Evolutionary conservation across 169 alveolate genomes (phyloP).

Genomic region (Plasmodium inui): DNA sequence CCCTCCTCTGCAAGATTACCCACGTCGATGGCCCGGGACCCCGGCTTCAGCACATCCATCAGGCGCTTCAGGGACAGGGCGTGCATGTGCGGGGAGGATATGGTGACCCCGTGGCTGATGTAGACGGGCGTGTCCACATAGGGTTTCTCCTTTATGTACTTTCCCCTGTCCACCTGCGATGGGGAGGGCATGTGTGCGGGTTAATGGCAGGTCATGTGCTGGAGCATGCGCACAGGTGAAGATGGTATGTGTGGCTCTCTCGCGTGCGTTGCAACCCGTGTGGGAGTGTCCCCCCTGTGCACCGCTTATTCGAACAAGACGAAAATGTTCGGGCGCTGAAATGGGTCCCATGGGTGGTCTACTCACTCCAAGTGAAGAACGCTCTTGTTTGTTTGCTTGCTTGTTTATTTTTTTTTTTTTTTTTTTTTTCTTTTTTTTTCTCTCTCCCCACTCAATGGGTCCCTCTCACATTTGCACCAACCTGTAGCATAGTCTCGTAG

Average conservation of each 20-base stretch:
- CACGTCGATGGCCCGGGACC: constrained; percentile 72
- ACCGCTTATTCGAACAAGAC: background rate
- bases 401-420: background rate
- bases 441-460: background rate
- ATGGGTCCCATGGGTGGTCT: background rate
- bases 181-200: background rate
- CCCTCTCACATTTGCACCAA: background rate
- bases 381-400: background rate
- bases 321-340: background rate
- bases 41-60: constrained; percentile 69
- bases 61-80: constrained; percentile 63
- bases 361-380: background rate
- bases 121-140: constrained; percentile 73
- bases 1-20: constrained; percentile 8
- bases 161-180: constrained; percentile 69
- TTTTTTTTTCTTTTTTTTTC: background rate
- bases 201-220: background rate
- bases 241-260: no score
- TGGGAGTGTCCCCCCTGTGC: background rate
- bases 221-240: background rate
- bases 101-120: constrained; percentile 73
- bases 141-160: constrained; percentile 66
- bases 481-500: constrained; percentile 75
- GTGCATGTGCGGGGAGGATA: constrained; percentile 75
- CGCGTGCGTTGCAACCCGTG: no score